These are phyloP conservation scores for Grigorovia jiainica DNA, from an alignment of 805 yeast genomes.

Conservation along the genomic window DNA sequence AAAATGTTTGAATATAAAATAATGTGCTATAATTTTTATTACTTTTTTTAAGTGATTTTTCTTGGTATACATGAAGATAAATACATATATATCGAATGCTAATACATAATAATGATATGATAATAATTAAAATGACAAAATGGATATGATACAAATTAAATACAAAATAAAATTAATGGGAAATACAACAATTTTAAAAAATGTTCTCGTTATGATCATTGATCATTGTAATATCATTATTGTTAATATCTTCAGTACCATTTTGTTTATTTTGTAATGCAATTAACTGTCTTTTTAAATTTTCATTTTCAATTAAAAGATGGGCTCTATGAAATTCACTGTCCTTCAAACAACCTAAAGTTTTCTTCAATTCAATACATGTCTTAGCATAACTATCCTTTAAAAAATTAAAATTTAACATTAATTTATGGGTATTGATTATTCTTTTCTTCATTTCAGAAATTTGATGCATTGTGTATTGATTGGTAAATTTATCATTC, in stretches of 20 bases:
- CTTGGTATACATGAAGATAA: too few species aligned
- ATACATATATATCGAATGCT: too few species aligned
- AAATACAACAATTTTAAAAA: too few species aligned
- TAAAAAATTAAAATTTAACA: conserved; percentile 25
- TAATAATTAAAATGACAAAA: too few species aligned
- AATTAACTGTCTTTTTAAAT: conserved; percentile 22
- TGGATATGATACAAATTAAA: too few species aligned
- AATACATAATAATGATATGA: too few species aligned
- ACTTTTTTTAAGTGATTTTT: too few species aligned
- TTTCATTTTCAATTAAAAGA: conserved; percentile 30
- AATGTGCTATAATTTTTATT: too few species aligned
- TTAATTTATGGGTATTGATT: conserved; percentile 26
- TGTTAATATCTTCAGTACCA: background rate
- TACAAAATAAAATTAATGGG: too few species aligned
- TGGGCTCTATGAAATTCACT: conserved; percentile 32
- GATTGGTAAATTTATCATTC: conserved; percentile 18
- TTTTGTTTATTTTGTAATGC: background rate
- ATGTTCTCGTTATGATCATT: too few species aligned
- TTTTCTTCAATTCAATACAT: conserved; percentile 26
- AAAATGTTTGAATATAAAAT: conserved; percentile 2
- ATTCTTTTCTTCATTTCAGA: conserved; percentile 26
- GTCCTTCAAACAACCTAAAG: conserved; percentile 27
- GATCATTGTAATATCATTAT: background rate
- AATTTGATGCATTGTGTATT: conserved; percentile 25
- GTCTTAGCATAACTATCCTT: conserved; percentile 28